These are phyloP conservation scores for Pichia kluyveri DNA, from an alignment of 805 yeast genomes.

Conservation along the genomic window DNA sequence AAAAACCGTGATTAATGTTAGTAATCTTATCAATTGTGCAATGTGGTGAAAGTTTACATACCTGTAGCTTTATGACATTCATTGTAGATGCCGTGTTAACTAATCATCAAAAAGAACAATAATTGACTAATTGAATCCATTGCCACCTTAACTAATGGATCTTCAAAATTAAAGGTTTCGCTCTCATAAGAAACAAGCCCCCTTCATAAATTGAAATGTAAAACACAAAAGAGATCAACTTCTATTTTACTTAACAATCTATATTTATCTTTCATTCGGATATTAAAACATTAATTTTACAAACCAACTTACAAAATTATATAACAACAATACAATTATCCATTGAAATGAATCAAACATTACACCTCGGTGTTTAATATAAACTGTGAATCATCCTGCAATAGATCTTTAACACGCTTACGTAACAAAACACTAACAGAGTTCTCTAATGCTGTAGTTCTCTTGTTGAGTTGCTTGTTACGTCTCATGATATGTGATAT, in stretches of 20 bases:
- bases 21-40: not conserved
- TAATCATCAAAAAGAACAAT: not conserved
- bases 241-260: too few species aligned
- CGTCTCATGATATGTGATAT: not conserved
- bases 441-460: conserved; percentile 9
- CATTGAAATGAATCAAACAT: too few species aligned
- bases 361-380: not conserved
- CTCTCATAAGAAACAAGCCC: too few species aligned
- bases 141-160: not conserved
- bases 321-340: too few species aligned
- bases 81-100: conserved; percentile 22
- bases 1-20: not conserved
- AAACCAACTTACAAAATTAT: too few species aligned
- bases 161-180: too few species aligned
- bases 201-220: too few species aligned
- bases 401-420: conserved; percentile 11
- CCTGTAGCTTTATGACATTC: conserved; percentile 60
- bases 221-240: too few species aligned
- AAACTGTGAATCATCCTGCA: conserved; percentile 6
- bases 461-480: not conserved
- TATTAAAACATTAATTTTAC: too few species aligned
- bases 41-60: conserved; percentile 21
- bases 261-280: too few species aligned
- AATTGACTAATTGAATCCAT: not conserved
- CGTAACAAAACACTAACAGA: conserved; percentile 16